Conservation (phyloP, 2,329 filamentous ascomycete species). For the Albifimbria verrucaria region DNA sequence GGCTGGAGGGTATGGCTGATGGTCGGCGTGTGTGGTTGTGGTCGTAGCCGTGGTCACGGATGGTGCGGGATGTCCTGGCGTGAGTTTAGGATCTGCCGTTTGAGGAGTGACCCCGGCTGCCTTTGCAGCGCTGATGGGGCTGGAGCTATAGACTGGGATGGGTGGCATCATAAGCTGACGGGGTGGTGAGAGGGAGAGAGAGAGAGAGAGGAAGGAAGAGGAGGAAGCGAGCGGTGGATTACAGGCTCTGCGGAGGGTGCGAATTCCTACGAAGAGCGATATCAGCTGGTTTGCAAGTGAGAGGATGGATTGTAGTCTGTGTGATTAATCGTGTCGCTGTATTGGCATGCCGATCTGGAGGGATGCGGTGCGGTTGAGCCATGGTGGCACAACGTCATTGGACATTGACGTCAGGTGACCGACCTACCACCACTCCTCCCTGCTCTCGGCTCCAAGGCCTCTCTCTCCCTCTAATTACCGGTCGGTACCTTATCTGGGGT, state of each 20-base stretch:
- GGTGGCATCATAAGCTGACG: constrained; percentile 48
- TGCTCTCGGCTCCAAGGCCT: neutral
- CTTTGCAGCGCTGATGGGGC: constrained; percentile 57
- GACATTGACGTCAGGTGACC: constrained; percentile 8
- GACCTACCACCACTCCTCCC: too few species aligned
- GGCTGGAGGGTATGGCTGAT: constrained; percentile 15
- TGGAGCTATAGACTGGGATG: constrained; percentile 57
- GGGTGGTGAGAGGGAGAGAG: neutral
- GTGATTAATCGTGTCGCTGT: too few species aligned
- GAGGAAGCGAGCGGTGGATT: neutral
- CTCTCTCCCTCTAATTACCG: neutral
- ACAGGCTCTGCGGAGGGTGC: too few species aligned
- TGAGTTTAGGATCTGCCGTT: constrained; percentile 29
- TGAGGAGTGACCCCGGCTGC: constrained; percentile 45
- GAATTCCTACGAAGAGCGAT: too few species aligned
- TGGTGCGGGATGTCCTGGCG: constrained; percentile 14
- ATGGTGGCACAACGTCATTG: constrained; percentile 2
- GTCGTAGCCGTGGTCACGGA: constrained; percentile 28
- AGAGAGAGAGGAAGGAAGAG: neutral
- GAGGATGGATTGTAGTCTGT: too few species aligned
- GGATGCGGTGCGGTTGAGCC: neutral
- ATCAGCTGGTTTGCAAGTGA: too few species aligned
- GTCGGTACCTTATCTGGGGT: neutral
- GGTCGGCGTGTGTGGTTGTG: neutral
- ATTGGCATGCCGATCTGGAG: too few species aligned